Conservation (phyloP, 768 basidiomycete genomes). For the Xerocomellus chrysenteron region DNA sequence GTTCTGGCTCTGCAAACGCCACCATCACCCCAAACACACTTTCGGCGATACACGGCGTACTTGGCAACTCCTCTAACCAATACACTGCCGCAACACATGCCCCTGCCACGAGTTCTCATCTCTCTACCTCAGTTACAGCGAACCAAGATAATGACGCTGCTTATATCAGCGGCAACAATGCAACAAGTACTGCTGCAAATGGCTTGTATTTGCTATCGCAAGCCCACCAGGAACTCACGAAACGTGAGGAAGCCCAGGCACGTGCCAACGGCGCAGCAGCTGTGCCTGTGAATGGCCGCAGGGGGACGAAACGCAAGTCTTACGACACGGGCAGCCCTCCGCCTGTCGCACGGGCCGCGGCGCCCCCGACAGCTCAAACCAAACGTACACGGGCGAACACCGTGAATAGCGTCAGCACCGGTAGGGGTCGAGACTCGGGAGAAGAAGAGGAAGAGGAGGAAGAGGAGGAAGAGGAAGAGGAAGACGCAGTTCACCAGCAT, state of each 20-base stretch:
- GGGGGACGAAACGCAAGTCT: constrained; percentile 70
- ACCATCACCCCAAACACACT: constrained; percentile 63
- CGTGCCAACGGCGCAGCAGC: constrained; percentile 47
- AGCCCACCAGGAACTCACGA: constrained; percentile 94
- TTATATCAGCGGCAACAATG: constrained; percentile 49
- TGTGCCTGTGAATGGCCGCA: constrained; percentile 34
- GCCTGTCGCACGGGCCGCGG: constrained; percentile 29
- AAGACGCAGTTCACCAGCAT: constrained; percentile 28
- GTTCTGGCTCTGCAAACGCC: constrained; percentile 34
- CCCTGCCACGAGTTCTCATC: constrained; percentile 34
- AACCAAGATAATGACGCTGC: constrained; percentile 33
- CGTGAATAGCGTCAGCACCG: constrained; percentile 28
- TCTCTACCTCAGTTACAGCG: constrained; percentile 36
- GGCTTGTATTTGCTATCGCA: constrained; percentile 92
- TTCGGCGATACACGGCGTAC: constrained; percentile 69
- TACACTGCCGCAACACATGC: constrained; percentile 33
- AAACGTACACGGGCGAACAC: constrained; percentile 43
- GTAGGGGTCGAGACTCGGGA: constrained; percentile 37
- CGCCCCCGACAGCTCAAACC: constrained; percentile 19
- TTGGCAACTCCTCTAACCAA: constrained; percentile 41
- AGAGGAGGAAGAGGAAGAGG: constrained; percentile 41
- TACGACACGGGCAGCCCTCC: constrained; percentile 46
- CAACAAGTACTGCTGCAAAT: constrained; percentile 77
- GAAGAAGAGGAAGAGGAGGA: constrained; percentile 41
- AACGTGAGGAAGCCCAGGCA: constrained; percentile 84